These are phyloP conservation scores for Geum urbanum DNA, from an alignment of 306 rosid genomes.

Conservation along the genomic window DNA sequence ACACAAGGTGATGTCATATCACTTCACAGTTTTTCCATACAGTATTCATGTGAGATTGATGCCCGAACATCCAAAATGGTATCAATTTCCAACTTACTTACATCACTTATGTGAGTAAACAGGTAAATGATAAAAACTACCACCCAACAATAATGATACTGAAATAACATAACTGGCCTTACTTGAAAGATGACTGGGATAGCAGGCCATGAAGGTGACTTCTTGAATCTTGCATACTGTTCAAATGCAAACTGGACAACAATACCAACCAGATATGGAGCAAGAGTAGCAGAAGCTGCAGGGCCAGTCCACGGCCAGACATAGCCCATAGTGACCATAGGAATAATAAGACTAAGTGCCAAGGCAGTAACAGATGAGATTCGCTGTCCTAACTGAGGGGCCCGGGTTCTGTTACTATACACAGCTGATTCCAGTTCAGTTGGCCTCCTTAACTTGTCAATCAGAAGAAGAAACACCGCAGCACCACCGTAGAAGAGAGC, in stretches of 20 bases:
- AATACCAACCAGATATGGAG: conserved; percentile 92
- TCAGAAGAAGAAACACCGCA: conserved; percentile 64
- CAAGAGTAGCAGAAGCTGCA: conserved; percentile 98
- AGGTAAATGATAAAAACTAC: neutral
- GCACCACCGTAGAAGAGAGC: conserved; percentile 92
- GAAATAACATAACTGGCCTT: conserved; percentile 26
- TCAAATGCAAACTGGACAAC: conserved; percentile 96
- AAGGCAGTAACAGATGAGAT: conserved; percentile 73
- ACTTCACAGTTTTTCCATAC: neutral
- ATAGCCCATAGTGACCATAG: conserved; percentile 97
- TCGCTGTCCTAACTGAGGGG: conserved; percentile 65
- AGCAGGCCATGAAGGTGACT: conserved; percentile 86
- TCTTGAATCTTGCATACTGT: conserved; percentile 78
- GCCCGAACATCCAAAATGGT: neutral
- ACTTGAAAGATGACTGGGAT: conserved; percentile 95
- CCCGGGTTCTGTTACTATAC: conserved; percentile 25
- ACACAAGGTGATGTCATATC: neutral
- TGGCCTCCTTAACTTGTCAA: conserved; percentile 65
- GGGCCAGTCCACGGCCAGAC: conserved; percentile 99
- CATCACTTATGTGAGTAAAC: neutral
- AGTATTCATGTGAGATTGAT: neutral
- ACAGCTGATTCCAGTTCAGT: conserved; percentile 31
- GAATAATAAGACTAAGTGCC: conserved; percentile 88
- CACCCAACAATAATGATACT: neutral
- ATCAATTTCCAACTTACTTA: neutral